Evolutionary conservation across 2,329 filamentous ascomycete genomes (phyloP), one percentile per base, ranked within the genome.

Genomic region (Rhynchosporium secalis): DNA sequence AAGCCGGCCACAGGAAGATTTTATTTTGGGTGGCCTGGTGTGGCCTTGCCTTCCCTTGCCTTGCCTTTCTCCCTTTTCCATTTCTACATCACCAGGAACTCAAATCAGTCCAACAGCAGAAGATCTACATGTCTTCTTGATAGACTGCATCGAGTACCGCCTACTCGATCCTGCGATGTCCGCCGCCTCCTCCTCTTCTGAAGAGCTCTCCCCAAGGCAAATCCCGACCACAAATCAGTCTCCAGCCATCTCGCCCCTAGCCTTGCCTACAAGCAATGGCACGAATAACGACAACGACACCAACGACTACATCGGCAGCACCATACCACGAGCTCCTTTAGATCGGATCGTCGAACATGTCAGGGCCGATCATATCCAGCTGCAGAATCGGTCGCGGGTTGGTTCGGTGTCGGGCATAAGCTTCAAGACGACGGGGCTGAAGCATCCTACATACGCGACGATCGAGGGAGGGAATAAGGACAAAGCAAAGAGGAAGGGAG

Each of bases 331-430:
- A 15, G 66, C 68, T 31, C 69, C 65, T 10, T 66, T 74, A 1
- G 66, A 70, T 52, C 66, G 71, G 12, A 74, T 74, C 58, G 70
- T 69, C 54, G 72, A 74, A 59, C 71, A 74, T 61, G 71, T 73
- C 41, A 64, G 68, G 48, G 69, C 71, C 60, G 65, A 69, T 29
- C 69, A 73, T 48, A 63, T 46, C 29, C 66, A 59, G 43, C 62
- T 48, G 20, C 43, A 29, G 20, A 56, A 45, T 3, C 46, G 60
- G 52, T 26, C 62, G 68, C 45, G 52, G 61, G 9, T 63, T 59
- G 29, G 72, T 69, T 8, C 62, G 7, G 46, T 70, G n/a, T 65
- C 67, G 28, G 72, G 68, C 58, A 67, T 74, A 36, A 66, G 68
- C 8, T 74, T 73, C 65, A 67, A 66, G 57, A 63, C 62, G 28